Evolutionary conservation across 140 eudicot genomes (phyloP).

Genomic region (Anethum foeniculum): DNA sequence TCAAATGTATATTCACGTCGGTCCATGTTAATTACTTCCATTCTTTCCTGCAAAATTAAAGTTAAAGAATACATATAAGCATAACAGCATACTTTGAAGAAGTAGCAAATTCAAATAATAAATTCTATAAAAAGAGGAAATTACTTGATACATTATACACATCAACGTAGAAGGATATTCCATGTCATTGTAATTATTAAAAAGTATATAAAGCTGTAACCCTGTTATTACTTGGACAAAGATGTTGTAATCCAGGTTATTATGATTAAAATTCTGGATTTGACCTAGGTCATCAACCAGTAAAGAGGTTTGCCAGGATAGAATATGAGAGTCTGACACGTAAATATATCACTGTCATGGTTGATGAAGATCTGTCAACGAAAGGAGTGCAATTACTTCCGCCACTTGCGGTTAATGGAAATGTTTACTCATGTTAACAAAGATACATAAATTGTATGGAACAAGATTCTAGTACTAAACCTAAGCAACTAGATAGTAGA

Average conservation of each 20-base stretch:
- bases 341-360: not conserved
- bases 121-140: not conserved
- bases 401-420: not conserved
- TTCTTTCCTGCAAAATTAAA: constrained; percentile 53
- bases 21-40: constrained; percentile 69
- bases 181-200: not conserved
- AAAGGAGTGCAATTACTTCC: not conserved
- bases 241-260: not conserved
- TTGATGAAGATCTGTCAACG: not conserved
- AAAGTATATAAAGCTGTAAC: not conserved
- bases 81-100: not conserved
- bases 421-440: not conserved
- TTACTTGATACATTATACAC: not conserved
- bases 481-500: not conserved
- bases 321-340: not conserved
- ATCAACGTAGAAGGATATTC: not conserved
- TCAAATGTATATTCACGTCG: constrained; percentile 81
- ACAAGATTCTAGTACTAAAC: not conserved
- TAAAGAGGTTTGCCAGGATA: not conserved
- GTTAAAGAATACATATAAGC: not conserved
- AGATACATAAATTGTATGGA: not conserved
- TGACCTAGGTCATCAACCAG: not conserved
- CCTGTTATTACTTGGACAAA: not conserved
- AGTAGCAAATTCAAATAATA: not conserved
- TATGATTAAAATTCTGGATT: not conserved